Conservation (phyloP, 495 filamentous ascomycete species). For the Cercophora newfieldiana region DNA sequence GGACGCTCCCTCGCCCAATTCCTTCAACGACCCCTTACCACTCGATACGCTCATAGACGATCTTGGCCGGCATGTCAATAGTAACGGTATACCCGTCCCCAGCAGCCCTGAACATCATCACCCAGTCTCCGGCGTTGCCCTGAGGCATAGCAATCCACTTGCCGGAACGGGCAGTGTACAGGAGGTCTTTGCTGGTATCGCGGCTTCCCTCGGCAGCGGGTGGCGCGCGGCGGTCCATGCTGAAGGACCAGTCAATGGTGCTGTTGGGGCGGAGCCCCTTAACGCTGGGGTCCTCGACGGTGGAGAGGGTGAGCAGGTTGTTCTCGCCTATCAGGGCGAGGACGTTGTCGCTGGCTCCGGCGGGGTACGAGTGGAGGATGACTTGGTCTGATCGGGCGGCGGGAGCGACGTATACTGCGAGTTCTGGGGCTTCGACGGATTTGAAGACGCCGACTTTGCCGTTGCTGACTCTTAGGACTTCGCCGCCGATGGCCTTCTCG, state of each 20-base stretch:
- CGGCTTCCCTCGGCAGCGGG: not conserved
- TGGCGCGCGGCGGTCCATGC: not conserved
- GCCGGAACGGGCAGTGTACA: not conserved
- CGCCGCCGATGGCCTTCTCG: conserved; percentile 18
- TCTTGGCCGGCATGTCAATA: not conserved
- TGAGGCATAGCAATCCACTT: not conserved
- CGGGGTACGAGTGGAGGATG: conserved; percentile 40
- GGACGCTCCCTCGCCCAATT: not conserved
- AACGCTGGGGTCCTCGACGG: conserved; percentile 23
- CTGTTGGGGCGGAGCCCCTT: not conserved
- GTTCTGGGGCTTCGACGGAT: not conserved
- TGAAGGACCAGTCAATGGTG: not conserved
- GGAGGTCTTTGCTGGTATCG: not conserved
- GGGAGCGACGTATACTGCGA: conserved; percentile 23
- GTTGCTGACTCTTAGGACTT: conserved; percentile 14
- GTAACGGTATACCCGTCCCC: not conserved
- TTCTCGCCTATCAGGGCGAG: conserved; percentile 38
- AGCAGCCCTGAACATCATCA: not conserved
- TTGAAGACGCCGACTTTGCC: conserved; percentile 23
- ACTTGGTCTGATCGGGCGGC: conserved; percentile 18
- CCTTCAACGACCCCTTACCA: not conserved
- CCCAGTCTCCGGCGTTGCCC: not conserved
- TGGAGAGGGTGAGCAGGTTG: conserved; percentile 36
- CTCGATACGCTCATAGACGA: not conserved
- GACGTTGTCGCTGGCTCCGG: conserved; percentile 33